A percentile compares a stretch with the other conserved stretches of the same genome.
phyloP scores from a whole-genome alignment of 768 basidiomycete species.

The Tricholoma sp. region DNA sequence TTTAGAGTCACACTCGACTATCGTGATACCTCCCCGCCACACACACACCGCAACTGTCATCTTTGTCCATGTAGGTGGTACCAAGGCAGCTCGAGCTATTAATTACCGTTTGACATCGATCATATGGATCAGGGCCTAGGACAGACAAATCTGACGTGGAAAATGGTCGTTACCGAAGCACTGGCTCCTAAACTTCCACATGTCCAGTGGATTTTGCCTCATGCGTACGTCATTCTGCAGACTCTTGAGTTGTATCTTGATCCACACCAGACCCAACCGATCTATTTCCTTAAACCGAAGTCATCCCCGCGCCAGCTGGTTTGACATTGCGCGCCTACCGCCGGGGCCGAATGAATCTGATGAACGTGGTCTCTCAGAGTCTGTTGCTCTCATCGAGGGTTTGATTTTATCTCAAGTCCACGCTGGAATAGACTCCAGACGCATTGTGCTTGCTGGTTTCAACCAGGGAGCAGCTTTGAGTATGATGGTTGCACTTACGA shows the following conservation, averaged over 20 bases:
- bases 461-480: slow-evolving; percentile 38
- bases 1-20: slow-evolving; percentile 6
- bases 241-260: neutral
- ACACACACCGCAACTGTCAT: slow-evolving; percentile 66
- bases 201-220: slow-evolving; percentile 39
- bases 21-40: slow-evolving; percentile 16
- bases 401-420: slow-evolving; percentile 34
- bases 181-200: slow-evolving; percentile 31
- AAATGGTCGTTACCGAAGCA: slow-evolving; percentile 24
- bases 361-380: slow-evolving; percentile 26
- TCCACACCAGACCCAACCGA: slow-evolving; percentile 20
- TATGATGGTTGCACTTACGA: slow-evolving; percentile 34
- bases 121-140: slow-evolving; percentile 31
- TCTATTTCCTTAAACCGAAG: slow-evolving; percentile 25
- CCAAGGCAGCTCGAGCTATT: neutral
- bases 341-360: slow-evolving; percentile 32
- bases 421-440: slow-evolving; percentile 27
- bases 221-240: slow-evolving; percentile 28
- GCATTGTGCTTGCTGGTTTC: slow-evolving; percentile 37
- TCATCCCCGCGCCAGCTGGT: slow-evolving; percentile 34
- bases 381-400: slow-evolving; percentile 29
- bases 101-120: neutral
- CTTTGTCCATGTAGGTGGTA: slow-evolving; percentile 57
- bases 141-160: slow-evolving; percentile 34
- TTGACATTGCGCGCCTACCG: slow-evolving; percentile 33